phyloP scores from a whole-genome alignment of 2,329 filamentous ascomycete species.

The Fusarium neocosmosporiellum region DNA sequence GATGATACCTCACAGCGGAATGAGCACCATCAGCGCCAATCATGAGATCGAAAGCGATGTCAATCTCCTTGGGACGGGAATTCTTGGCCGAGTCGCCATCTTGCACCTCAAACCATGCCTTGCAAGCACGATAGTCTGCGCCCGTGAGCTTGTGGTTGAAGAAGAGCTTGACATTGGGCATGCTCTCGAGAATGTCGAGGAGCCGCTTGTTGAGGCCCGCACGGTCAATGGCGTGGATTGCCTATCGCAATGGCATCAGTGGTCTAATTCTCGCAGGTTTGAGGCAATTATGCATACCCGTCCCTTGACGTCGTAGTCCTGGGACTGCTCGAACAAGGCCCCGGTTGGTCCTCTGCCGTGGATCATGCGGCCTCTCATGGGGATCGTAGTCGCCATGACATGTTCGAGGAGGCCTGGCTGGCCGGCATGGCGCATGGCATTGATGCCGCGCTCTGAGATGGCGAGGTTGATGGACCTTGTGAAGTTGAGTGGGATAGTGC shows the following conservation, averaged over 20 bases:
- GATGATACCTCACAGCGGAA: slow-evolving; percentile 87
- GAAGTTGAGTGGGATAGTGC: slow-evolving; percentile 89
- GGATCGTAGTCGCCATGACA: slow-evolving; percentile 82
- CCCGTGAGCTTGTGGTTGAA: slow-evolving; percentile 96
- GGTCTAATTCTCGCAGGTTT: slow-evolving; percentile 5
- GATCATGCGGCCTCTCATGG: slow-evolving; percentile 97
- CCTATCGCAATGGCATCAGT: slow-evolving; percentile 59
- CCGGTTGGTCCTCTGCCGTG: slow-evolving; percentile 76
- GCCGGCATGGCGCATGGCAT: slow-evolving; percentile 80
- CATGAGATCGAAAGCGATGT: slow-evolving; percentile 90
- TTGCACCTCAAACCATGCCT: slow-evolving; percentile 86
- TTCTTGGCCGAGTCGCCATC: slow-evolving; percentile 49
- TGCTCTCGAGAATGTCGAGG: slow-evolving; percentile 82
- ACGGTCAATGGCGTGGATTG: slow-evolving; percentile 87
- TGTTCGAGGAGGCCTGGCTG: slow-evolving; percentile 75
- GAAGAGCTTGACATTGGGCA: slow-evolving; percentile 90
- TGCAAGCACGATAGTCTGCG: slow-evolving; percentile 81
- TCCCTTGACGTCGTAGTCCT: slow-evolving; percentile 90
- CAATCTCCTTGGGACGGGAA: slow-evolving; percentile 74
- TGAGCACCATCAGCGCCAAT: slow-evolving; percentile 96
- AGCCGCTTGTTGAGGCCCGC: slow-evolving; percentile 84
- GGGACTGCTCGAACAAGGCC: slow-evolving; percentile 80
- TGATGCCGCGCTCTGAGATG: slow-evolving; percentile 91
- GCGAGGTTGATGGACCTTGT: slow-evolving; percentile 99
- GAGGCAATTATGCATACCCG: slow-evolving; percentile 66